Evolutionary conservation across 495 filamentous ascomycete species (phyloP).

Genomic region (Gamarada debralockiae): DNA sequence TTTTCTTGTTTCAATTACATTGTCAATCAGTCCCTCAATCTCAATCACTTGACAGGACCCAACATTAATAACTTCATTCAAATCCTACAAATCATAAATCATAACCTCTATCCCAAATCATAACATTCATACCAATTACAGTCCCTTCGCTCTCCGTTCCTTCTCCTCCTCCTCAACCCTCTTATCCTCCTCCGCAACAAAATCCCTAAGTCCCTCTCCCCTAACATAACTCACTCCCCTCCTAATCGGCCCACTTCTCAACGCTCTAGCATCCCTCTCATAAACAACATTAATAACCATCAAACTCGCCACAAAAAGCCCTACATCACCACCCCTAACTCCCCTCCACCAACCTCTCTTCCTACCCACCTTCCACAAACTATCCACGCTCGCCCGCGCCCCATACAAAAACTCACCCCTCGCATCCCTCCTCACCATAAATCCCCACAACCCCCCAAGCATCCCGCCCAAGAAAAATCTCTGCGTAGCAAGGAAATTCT

Average conservation of each 20-base stretch:
- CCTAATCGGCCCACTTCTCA: slow-evolving; percentile 63
- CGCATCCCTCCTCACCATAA: slow-evolving; percentile 60
- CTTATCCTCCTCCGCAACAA: slow-evolving; percentile 21
- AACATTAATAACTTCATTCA: no score
- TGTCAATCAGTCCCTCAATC: no score
- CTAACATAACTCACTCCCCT: slow-evolving; percentile 72
- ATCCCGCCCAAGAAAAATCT: slow-evolving; percentile 88
- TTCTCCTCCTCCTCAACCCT: slow-evolving; percentile 20
- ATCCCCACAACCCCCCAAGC: slow-evolving; percentile 77
- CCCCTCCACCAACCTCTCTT: slow-evolving; percentile 83
- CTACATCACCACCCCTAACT: slow-evolving; percentile 75
- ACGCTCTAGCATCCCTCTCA: slow-evolving; percentile 61
- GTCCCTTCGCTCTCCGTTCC: slow-evolving; percentile 1
- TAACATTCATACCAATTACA: no score
- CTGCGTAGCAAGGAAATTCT: slow-evolving; percentile 68
- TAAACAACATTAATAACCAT: slow-evolving; percentile 75
- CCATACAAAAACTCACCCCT: slow-evolving; percentile 65
- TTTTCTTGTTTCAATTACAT: no score
- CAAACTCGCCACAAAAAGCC: slow-evolving; percentile 73
- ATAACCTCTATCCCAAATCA: no score
- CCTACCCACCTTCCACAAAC: slow-evolving; percentile 82
- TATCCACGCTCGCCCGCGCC: slow-evolving; percentile 69
- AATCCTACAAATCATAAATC: no score
- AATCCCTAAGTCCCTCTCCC: slow-evolving; percentile 46
- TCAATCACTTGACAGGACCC: no score